Conservation (phyloP, 768 basidiomycete species). For the Cyclocybe aegerita region DNA sequence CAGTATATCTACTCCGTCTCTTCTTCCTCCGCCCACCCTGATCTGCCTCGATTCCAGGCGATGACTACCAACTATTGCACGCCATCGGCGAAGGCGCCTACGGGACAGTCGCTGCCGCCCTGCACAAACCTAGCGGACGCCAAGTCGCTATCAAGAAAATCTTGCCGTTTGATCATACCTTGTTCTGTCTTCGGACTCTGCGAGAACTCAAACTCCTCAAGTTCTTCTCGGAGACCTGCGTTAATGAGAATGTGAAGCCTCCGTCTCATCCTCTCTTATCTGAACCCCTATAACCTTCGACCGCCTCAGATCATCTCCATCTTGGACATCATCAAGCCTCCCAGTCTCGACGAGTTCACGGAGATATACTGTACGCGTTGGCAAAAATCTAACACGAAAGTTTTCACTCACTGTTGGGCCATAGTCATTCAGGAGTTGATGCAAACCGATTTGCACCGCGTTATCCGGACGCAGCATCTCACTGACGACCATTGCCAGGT, state of each 20-base stretch:
- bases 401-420: conserved; percentile 12
- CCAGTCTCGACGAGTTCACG: conserved; percentile 72
- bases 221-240: conserved; percentile 77
- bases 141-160: conserved; percentile 97
- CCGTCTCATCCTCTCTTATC: conserved; percentile 2
- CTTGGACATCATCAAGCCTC: conserved; percentile 85
- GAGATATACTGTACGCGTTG: conserved; percentile 75
- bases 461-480: conserved; percentile 86
- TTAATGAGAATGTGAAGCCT: conserved; percentile 72
- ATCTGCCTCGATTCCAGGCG: conserved; percentile 40
- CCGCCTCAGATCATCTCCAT: conserved; percentile 80
- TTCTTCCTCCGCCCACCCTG: conserved; percentile 2
- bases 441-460: conserved; percentile 90
- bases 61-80: conserved; percentile 73
- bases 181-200: conserved; percentile 87
- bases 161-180: conserved; percentile 89
- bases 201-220: conserved; percentile 90
- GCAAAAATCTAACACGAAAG: background rate
- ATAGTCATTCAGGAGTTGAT: conserved; percentile 84
- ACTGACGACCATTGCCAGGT: conserved; percentile 90
- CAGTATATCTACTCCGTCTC: conserved; percentile 9
- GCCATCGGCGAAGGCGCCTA: conserved; percentile 86
- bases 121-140: conserved; percentile 77
- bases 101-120: conserved; percentile 86
- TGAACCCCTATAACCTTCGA: background rate